A percentile compares a stretch with the other conserved stretches of the same genome.
phyloP scores from a whole-genome alignment of 139 green algal genomes.

The Haematococcus lacustris region DNA sequence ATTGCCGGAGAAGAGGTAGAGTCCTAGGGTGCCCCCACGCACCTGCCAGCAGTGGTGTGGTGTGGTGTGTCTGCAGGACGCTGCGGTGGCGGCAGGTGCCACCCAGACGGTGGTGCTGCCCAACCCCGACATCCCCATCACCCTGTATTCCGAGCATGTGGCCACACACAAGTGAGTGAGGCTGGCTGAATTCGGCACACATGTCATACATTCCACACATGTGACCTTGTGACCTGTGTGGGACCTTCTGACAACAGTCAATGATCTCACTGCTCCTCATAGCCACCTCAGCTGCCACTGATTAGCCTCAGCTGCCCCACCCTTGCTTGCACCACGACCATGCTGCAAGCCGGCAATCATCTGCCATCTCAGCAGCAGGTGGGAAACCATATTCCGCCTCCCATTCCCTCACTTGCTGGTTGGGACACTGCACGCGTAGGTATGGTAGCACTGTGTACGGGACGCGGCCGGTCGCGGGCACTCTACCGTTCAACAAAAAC shows the following conservation, averaged over 20 bases:
- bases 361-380: not conserved
- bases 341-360: not conserved
- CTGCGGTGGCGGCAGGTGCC: slow-evolving; percentile 11
- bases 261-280: too few relatives aligned
- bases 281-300: too few relatives aligned
- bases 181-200: too few relatives aligned
- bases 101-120: slow-evolving; percentile 9
- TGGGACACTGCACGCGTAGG: not conserved
- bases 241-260: too few relatives aligned
- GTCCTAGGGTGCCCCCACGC: too few relatives aligned
- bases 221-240: too few relatives aligned
- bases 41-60: not conserved
- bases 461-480: slow-evolving; percentile 11
- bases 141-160: slow-evolving; percentile 40
- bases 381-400: not conserved
- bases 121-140: slow-evolving; percentile 35
- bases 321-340: not conserved
- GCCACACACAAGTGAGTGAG: slow-evolving; percentile 31
- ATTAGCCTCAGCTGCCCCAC: too few relatives aligned
- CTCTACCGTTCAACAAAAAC: slow-evolving; percentile 25
- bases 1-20: not conserved
- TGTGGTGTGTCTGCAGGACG: not conserved
- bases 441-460: slow-evolving; percentile 14
- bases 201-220: too few relatives aligned
- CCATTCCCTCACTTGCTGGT: not conserved